These are phyloP conservation scores for Termitomyces sp. DNA, from an alignment of 768 basidiomycete genomes.

Conservation along the genomic window DNA sequence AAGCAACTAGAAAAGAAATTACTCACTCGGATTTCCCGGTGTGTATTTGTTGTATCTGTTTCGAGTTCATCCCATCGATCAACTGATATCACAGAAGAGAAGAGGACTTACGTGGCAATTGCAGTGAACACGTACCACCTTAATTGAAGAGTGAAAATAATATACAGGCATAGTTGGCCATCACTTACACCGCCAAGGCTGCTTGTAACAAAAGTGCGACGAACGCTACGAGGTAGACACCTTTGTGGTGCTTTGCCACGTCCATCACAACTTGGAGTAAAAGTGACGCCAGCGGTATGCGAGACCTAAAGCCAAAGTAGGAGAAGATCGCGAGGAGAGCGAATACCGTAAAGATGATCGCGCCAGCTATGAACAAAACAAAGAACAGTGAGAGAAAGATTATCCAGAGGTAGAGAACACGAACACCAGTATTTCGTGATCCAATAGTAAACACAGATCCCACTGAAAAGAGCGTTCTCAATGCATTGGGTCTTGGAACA, in stretches of 20 bases:
- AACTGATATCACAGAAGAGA: background rate
- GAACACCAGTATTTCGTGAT: slow-evolving; percentile 65
- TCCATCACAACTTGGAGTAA: slow-evolving; percentile 84
- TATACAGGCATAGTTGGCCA: background rate
- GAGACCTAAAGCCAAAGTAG: slow-evolving; percentile 67
- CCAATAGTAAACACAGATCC: slow-evolving; percentile 74
- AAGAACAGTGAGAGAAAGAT: background rate
- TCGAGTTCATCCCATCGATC: background rate
- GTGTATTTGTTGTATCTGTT: slow-evolving; percentile 65
- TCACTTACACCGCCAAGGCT: slow-evolving; percentile 59
- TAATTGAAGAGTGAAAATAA: slow-evolving; percentile 5
- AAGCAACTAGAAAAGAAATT: slow-evolving; percentile 16
- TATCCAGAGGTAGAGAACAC: slow-evolving; percentile 19
- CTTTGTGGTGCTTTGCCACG: slow-evolving; percentile 64
- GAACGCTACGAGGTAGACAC: slow-evolving; percentile 72
- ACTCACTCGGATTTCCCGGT: slow-evolving; percentile 63
- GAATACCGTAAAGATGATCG: slow-evolving; percentile 81
- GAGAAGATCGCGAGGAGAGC: slow-evolving; percentile 71
- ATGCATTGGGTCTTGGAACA: background rate
- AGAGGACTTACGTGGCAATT: slow-evolving; percentile 57
- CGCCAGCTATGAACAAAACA: slow-evolving; percentile 50
- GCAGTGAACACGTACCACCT: slow-evolving; percentile 79
- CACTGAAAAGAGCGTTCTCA: slow-evolving; percentile 36
- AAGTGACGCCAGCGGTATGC: slow-evolving; percentile 77
- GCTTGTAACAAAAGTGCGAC: slow-evolving; percentile 69